These are phyloP conservation scores for Fusarium sublunatum DNA, from an alignment of 2,329 filamentous ascomycete genomes.

Conservation along the genomic window DNA sequence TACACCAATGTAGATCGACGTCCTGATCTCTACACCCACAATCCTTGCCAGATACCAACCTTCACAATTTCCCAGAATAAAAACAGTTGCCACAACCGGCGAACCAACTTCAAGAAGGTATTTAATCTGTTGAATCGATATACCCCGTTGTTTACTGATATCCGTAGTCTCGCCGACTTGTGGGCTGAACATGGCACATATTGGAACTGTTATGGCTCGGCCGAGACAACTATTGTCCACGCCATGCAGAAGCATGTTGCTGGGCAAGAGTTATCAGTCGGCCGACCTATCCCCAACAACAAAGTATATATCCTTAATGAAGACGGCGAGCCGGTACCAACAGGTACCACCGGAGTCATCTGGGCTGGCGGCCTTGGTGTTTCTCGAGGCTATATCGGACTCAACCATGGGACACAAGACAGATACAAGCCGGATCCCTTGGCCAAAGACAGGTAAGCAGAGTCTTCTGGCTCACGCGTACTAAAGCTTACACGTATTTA, in stretches of 20 bases:
- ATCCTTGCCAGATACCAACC: conserved; percentile 63
- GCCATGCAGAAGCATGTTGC: conserved; percentile 63
- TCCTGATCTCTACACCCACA: conserved; percentile 66
- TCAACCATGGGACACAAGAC: conserved; percentile 8
- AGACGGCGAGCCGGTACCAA: conserved; percentile 54
- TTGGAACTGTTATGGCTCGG: conserved; percentile 69
- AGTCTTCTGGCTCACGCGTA: fast-evolving
- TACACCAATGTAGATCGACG: conserved; percentile 56
- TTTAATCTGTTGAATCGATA: conserved; percentile 16
- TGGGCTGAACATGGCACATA: conserved; percentile 63
- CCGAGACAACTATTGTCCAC: conserved; percentile 70
- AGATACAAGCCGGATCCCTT: conserved; percentile 43
- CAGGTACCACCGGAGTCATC: conserved; percentile 63
- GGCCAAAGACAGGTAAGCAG: conserved; percentile 17
- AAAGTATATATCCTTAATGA: conserved; percentile 65
- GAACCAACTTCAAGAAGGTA: conserved; percentile 62
- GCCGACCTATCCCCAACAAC: conserved; percentile 65
- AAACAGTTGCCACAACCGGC: conserved; percentile 65
- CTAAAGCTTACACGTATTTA: conserved; percentile 25
- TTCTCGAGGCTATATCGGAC: conserved; percentile 26
- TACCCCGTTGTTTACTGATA: conserved; percentile 16
- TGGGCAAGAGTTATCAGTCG: conserved; percentile 63
- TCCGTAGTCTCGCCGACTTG: conserved; percentile 61
- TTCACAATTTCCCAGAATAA: conserved; percentile 61
- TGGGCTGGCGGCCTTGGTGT: conserved; percentile 58